Evolutionary conservation across 2,329 filamentous ascomycete genomes (phyloP).

Genomic region (Arthroderma sp.): DNA sequence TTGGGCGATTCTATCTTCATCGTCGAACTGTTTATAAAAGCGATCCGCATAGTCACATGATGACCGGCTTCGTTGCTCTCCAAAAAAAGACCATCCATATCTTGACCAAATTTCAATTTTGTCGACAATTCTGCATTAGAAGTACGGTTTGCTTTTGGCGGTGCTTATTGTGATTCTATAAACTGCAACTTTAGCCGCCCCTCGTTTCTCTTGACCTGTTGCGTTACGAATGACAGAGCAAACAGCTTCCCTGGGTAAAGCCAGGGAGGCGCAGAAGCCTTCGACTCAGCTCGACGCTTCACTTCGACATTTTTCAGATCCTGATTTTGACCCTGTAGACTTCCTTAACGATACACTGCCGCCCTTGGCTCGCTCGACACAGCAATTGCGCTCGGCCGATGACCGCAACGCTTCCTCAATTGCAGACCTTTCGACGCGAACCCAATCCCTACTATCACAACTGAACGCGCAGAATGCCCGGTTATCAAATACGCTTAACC

Average conservation of each 20-base stretch:
- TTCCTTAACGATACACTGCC: constrained; percentile 75
- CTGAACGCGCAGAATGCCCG: constrained; percentile 79
- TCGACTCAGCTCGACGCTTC: constrained; percentile 55
- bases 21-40: too few species aligned
- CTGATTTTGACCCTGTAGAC: constrained; percentile 67
- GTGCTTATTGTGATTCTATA: too few species aligned
- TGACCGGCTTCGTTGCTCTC: too few species aligned
- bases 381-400: constrained; percentile 22
- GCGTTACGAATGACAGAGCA: too few species aligned
- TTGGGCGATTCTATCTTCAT: too few species aligned
- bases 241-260: neutral
- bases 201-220: too few species aligned
- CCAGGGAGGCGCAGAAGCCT: neutral
- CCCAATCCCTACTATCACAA: constrained; percentile 73
- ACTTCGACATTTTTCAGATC: constrained; percentile 60
- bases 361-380: constrained; percentile 42
- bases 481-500: constrained; percentile 66
- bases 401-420: constrained; percentile 45
- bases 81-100: too few species aligned
- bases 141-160: too few species aligned
- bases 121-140: too few species aligned
- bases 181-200: too few species aligned
- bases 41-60: too few species aligned
- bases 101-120: too few species aligned
- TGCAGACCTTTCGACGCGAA: constrained; percentile 64